Percentiles rank a stretch among this genome's conserved stretches.
Conservation (phyloP, 2,329 filamentous ascomycete species). For the Ophiostoma sp. region DNA sequence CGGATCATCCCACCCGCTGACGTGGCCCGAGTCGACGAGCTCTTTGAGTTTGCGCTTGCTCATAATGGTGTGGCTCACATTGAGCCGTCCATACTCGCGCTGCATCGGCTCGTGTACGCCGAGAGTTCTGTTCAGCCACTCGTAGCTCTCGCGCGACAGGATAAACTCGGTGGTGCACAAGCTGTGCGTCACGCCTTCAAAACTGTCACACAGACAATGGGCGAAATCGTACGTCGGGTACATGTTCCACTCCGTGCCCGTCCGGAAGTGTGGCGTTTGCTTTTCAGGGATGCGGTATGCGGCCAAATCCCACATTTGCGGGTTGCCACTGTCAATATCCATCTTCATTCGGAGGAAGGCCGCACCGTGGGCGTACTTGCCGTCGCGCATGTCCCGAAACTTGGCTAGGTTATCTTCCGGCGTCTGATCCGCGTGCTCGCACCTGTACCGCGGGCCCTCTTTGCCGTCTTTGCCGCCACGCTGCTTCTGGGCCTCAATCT, state of each 20-base stretch:
- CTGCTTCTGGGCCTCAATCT: conserved; percentile 81
- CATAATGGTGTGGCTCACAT: conserved; percentile 79
- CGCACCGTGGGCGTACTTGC: conserved; percentile 82
- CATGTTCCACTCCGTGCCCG: conserved; percentile 82
- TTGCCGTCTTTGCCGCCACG: conserved; percentile 66
- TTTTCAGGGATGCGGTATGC: conserved; percentile 78
- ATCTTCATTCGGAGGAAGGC: conserved; percentile 94
- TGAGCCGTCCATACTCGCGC: conserved; percentile 72
- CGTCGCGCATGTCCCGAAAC: conserved; percentile 87
- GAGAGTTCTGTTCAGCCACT: conserved; percentile 79
- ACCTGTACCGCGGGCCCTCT: conserved; percentile 71
- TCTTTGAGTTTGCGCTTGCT: conserved; percentile 83
- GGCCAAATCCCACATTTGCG: conserved; percentile 79
- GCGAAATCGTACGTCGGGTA: conserved; percentile 96
- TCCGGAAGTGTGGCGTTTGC: conserved; percentile 68
- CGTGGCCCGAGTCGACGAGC: conserved; percentile 74
- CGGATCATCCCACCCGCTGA: conserved; percentile 89
- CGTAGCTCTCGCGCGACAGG: conserved; percentile 66
- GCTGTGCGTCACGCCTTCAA: conserved; percentile 67
- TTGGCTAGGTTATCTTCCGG: conserved; percentile 70
- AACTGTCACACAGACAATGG: conserved; percentile 87
- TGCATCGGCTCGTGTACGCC: conserved; percentile 92
- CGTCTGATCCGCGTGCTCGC: conserved; percentile 73
- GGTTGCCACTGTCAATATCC: conserved; percentile 32
- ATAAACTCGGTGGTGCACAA: conserved; percentile 86